These are phyloP conservation scores for Leptographium galeiforme DNA, from an alignment of 2,329 filamentous ascomycete genomes.

Conservation along the genomic window DNA sequence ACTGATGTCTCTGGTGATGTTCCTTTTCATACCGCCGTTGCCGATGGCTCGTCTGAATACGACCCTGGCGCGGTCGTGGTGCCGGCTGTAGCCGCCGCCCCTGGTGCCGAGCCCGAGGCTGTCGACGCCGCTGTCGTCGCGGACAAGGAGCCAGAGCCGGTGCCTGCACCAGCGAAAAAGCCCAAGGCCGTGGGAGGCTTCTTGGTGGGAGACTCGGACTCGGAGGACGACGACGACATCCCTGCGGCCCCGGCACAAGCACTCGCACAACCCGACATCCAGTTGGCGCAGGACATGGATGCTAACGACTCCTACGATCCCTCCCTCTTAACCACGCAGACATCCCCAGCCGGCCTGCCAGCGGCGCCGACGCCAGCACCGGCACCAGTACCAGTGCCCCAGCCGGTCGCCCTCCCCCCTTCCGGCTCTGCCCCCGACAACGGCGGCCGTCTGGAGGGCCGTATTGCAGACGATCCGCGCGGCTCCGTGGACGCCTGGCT, in stretches of 20 bases:
- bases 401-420: constrained; percentile 11
- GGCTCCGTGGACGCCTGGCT: constrained; percentile 91
- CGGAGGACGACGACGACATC: constrained; percentile 32
- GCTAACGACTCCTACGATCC: constrained; percentile 19
- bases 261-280: constrained; percentile 1
- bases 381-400: constrained; percentile 7
- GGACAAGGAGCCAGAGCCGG: constrained; percentile 13
- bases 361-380: constrained; percentile 14
- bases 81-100: not conserved
- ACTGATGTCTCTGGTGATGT: constrained; percentile 35
- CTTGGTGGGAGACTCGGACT: constrained; percentile 46
- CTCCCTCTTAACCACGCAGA: constrained; percentile 7
- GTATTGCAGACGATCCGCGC: constrained; percentile 81
- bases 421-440: constrained; percentile 42
- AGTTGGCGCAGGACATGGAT: constrained; percentile 13
- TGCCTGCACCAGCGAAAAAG: constrained; percentile 29
- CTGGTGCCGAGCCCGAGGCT: not conserved
- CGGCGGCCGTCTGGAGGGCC: constrained; percentile 72
- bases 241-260: constrained; percentile 3
- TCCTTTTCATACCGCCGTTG: constrained; percentile 28
- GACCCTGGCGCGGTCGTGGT: constrained; percentile 26
- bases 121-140: not conserved
- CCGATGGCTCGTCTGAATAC: constrained; percentile 42
- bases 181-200: constrained; percentile 48
- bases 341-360: not conserved